Conservation (phyloP, 768 basidiomycete species). For the Amanita pseudoporphyria region DNA sequence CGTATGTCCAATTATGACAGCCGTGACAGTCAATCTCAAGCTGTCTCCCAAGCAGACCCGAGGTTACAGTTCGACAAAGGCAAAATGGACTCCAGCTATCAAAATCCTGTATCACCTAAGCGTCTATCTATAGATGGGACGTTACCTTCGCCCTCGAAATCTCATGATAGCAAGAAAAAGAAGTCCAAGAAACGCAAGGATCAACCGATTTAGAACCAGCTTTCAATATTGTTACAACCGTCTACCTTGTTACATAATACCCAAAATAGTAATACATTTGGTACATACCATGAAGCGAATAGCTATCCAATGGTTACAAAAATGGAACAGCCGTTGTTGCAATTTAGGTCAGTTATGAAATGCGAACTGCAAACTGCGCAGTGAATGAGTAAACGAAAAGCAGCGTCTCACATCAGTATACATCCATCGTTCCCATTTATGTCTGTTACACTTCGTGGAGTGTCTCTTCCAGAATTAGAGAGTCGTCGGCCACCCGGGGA, state of each 20-base stretch:
- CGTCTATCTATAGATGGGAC: slow-evolving; percentile 1
- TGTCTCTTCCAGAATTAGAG: slow-evolving; percentile 32
- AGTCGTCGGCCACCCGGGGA: slow-evolving; percentile 38
- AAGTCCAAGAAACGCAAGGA: slow-evolving; percentile 25
- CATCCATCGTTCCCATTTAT: slow-evolving; percentile 48
- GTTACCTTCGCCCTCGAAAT: slow-evolving; percentile 5
- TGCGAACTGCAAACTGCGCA: slow-evolving; percentile 1
- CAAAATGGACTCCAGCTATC: slow-evolving; percentile 9
- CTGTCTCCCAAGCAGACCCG: background rate
- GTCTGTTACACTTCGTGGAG: slow-evolving; percentile 38
- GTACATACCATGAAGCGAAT: slow-evolving; percentile 8
- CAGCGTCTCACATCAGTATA: slow-evolving; percentile 47
- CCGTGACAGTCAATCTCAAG: background rate
- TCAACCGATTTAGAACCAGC: slow-evolving; percentile 15
- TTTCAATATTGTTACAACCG: background rate
- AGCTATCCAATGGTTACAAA: background rate
- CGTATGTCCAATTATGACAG: background rate
- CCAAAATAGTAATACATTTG: slow-evolving; percentile 4
- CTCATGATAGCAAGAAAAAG: slow-evolving; percentile 12
- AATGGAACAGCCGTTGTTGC: background rate
- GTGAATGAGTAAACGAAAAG: slow-evolving; percentile 11
- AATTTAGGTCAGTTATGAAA: slow-evolving; percentile 3
- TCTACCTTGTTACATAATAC: slow-evolving; percentile 3
- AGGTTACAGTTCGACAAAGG: slow-evolving; percentile 7
- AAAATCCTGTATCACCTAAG: slow-evolving; percentile 2